Evolutionary conservation across 1,284 basidiomycete species (phyloP).

Genomic region (Phaffia rhodozyma): DNA sequence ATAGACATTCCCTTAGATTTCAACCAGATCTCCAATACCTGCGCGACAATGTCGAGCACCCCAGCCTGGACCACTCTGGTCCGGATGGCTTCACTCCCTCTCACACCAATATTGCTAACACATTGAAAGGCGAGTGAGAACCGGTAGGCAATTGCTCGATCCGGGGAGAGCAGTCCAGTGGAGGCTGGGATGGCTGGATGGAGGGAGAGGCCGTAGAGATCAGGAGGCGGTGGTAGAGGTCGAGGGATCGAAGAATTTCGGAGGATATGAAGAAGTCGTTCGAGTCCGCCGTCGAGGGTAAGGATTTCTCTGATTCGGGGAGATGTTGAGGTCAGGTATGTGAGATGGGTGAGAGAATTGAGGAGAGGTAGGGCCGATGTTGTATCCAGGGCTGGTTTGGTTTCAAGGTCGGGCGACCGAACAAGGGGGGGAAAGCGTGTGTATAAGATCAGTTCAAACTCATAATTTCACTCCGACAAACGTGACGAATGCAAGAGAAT

Average conservation of each 20-base stretch:
- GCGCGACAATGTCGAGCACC: conserved; percentile 85
- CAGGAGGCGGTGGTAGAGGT: conserved; percentile 27
- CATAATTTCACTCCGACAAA: neutral
- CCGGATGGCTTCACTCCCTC: conserved; percentile 85
- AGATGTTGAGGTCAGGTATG: conserved; percentile 92
- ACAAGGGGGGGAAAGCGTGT: conserved; percentile 16
- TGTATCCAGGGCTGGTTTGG: conserved; percentile 71
- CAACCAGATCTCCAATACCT: conserved; percentile 86
- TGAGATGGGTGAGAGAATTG: conserved; percentile 93
- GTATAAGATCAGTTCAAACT: neutral
- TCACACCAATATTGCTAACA: conserved; percentile 92
- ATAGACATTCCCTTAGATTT: conserved; percentile 54
- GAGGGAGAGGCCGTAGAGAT: conserved; percentile 35
- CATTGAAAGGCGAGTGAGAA: conserved; percentile 93
- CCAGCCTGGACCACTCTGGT: conserved; percentile 92
- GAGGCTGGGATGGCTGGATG: conserved; percentile 35
- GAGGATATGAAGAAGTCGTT: conserved; percentile 86
- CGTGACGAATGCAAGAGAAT: conserved; percentile 3
- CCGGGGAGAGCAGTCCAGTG: conserved; percentile 42
- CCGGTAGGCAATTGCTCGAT: conserved; percentile 71
- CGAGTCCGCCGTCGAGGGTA: conserved; percentile 92
- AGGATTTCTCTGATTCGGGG: conserved; percentile 97
- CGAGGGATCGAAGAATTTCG: conserved; percentile 54
- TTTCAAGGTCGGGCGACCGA: conserved; percentile 2
- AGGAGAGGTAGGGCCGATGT: conserved; percentile 80